phyloP scores from a whole-genome alignment of 83 land plant genomes.

The Isoetes engelmannii region DNA sequence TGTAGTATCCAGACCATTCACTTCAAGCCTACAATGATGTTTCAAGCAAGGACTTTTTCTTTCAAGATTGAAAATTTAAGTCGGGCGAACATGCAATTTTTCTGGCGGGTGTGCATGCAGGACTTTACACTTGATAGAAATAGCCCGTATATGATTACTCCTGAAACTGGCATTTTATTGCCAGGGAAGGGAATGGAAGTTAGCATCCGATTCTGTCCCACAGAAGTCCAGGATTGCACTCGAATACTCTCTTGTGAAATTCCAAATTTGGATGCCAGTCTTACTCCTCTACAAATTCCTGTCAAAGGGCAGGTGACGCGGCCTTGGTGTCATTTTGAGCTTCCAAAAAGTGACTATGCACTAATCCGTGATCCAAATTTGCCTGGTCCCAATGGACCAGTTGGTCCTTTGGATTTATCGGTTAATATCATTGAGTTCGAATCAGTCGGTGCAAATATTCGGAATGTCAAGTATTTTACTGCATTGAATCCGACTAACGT shows the following conservation, averaged over 20 bases:
- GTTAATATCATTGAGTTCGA: conserved; percentile 30
- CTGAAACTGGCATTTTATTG: conserved; percentile 12
- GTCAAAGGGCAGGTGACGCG: conserved; percentile 25
- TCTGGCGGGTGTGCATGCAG: conserved; percentile 18
- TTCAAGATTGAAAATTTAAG: conserved; percentile 24
- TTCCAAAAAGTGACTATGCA: conserved; percentile 29
- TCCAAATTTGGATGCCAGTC: conserved; percentile 12
- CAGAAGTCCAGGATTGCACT: conserved; percentile 31
- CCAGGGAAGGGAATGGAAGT: conserved; percentile 2
- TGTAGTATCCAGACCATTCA: conserved; percentile 21
- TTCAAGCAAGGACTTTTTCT: conserved; percentile 20
- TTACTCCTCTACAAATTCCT: conserved; percentile 12
- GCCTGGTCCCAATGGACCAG: conserved; percentile 22
- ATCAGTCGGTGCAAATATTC: conserved; percentile 26
- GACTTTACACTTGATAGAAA: conserved; percentile 8
- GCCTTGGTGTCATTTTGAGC: conserved; percentile 40
- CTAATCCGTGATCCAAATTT: conserved; percentile 10
- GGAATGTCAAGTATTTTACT: conserved; percentile 25
- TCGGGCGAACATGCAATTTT: conserved; percentile 16
- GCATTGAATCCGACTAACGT: conserved; percentile 31
- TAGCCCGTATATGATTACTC: conserved; percentile 18
- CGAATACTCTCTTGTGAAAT: conserved; percentile 21
- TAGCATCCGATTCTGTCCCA: conserved; percentile 23
- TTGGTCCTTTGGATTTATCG: conserved; percentile 23
- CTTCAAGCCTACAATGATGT: conserved; percentile 42